phyloP scores from a whole-genome alignment of 352 stramenopile species.

The Phytophthora sp. region DNA sequence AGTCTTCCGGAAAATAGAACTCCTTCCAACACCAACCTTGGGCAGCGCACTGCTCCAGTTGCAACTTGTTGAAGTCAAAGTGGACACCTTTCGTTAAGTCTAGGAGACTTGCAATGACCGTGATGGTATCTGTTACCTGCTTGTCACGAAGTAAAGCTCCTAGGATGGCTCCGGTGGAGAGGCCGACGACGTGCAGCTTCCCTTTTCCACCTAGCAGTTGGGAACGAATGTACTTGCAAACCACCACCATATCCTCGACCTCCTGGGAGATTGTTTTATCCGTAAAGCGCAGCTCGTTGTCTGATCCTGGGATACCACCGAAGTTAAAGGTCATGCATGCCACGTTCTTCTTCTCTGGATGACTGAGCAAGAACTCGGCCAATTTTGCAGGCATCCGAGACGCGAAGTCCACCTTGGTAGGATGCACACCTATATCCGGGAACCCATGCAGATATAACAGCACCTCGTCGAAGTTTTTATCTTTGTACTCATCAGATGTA shows the following conservation, averaged over 20 bases:
- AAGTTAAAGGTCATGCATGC: slow-evolving; percentile 76
- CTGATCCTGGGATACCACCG: slow-evolving; percentile 64
- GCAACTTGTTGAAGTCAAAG: slow-evolving; percentile 62
- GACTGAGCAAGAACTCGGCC: slow-evolving; percentile 52
- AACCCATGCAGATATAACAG: slow-evolving; percentile 82
- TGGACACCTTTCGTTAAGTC: slow-evolving; percentile 53
- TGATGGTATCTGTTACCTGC: slow-evolving; percentile 53
- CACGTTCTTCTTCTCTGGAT: slow-evolving; percentile 17
- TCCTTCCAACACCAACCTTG: slow-evolving; percentile 70
- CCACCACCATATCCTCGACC: slow-evolving; percentile 56
- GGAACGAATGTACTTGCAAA: slow-evolving; percentile 50
- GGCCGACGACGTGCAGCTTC: slow-evolving; percentile 64
- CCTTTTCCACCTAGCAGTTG: slow-evolving; percentile 33
- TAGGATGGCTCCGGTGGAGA: slow-evolving; percentile 79
- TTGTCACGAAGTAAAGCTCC: slow-evolving; percentile 57
- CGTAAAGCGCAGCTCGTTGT: slow-evolving; percentile 47
- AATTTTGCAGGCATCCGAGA: slow-evolving; percentile 67
- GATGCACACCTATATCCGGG: slow-evolving; percentile 74
- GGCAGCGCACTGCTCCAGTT: slow-evolving; percentile 46
- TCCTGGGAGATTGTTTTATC: slow-evolving; percentile 68
- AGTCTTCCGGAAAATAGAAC: slow-evolving; percentile 65
- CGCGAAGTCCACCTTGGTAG: slow-evolving; percentile 51
- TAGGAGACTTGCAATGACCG: slow-evolving; percentile 62
- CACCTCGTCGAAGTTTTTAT: slow-evolving; percentile 38
- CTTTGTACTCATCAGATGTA: slow-evolving; percentile 10